phyloP scores from a whole-genome alignment of 1,284 basidiomycete species.

The Puccinia horiana region DNA sequence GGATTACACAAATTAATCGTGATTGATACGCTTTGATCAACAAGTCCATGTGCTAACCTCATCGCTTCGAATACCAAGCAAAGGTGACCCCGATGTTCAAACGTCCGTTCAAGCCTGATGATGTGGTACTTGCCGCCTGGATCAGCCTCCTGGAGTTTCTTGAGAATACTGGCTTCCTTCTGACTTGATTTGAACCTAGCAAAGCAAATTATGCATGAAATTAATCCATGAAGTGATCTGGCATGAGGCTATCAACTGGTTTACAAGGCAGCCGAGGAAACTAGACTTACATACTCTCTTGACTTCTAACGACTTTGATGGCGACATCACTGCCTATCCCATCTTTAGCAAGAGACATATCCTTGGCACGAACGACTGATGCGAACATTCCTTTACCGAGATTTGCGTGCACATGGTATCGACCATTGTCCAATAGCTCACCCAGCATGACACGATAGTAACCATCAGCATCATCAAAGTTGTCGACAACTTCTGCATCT shows the following conservation, averaged over 20 bases:
- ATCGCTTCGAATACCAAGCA: slow-evolving; percentile 95
- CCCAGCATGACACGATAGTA: slow-evolving; percentile 94
- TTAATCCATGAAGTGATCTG: not conserved
- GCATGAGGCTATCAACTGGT: not conserved
- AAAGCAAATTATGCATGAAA: not conserved
- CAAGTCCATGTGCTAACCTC: slow-evolving; percentile 65
- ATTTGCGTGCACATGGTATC: slow-evolving; percentile 91
- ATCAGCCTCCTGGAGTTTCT: slow-evolving; percentile 81
- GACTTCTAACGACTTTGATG: slow-evolving; percentile 93
- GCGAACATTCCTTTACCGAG: slow-evolving; percentile 99
- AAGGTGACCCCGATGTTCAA: slow-evolving; percentile 93
- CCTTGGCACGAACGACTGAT: slow-evolving; percentile 74
- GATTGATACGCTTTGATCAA: not conserved
- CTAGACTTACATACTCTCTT: slow-evolving; percentile 86
- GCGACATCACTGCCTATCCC: slow-evolving; percentile 76
- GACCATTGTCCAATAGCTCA: slow-evolving; percentile 85
- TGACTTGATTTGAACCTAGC: slow-evolving; percentile 89
- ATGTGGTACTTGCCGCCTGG: slow-evolving; percentile 96
- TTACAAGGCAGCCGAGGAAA: not conserved
- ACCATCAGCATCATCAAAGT: slow-evolving; percentile 79
- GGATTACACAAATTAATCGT: not conserved
- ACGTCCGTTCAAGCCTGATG: slow-evolving; percentile 84
- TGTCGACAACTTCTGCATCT: slow-evolving; percentile 60
- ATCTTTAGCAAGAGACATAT: slow-evolving; percentile 59
- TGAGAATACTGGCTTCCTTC: slow-evolving; percentile 87